These are phyloP conservation scores for Syzygium aromaticum DNA, from an alignment of 345 rosid species.

Conservation along the genomic window DNA sequence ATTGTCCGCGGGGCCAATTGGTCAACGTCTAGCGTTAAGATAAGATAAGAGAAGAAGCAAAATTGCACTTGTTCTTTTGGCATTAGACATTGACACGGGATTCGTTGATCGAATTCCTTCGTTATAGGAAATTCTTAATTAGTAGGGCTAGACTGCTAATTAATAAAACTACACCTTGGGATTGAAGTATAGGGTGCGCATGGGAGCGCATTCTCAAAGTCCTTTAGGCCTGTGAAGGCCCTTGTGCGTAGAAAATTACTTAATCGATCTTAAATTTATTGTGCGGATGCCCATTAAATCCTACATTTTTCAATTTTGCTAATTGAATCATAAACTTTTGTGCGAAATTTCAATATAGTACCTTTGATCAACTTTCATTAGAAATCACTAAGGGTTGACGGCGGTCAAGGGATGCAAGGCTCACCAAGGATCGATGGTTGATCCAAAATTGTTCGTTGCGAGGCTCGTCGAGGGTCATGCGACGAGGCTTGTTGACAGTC, in stretches of 20 bases:
- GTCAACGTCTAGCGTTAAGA: background rate
- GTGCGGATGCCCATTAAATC: rapidly evolving
- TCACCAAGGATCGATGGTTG: background rate
- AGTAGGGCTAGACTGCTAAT: background rate
- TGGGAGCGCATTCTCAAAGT: background rate
- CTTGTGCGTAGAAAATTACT: rapidly evolving
- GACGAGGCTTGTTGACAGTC: background rate
- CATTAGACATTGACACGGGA: background rate
- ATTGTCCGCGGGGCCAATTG: background rate
- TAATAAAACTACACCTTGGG: background rate
- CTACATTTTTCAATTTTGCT: background rate
- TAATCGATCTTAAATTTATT: background rate
- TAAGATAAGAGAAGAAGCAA: background rate
- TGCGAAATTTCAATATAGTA: background rate
- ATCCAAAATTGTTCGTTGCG: background rate
- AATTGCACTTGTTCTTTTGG: background rate
- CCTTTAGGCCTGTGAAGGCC: background rate
- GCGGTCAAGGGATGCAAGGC: background rate
- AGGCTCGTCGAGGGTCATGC: background rate
- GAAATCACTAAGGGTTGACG: background rate
- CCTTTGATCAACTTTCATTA: rapidly evolving
- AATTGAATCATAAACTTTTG: background rate
- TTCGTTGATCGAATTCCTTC: background rate
- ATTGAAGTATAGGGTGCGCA: background rate
- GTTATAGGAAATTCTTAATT: background rate